Percentiles rank a stretch among this genome's conserved stretches.
These are phyloP conservation scores for Craterostigma plantagineum DNA, from an alignment of 257 asterid species.

Conservation along the genomic window DNA sequence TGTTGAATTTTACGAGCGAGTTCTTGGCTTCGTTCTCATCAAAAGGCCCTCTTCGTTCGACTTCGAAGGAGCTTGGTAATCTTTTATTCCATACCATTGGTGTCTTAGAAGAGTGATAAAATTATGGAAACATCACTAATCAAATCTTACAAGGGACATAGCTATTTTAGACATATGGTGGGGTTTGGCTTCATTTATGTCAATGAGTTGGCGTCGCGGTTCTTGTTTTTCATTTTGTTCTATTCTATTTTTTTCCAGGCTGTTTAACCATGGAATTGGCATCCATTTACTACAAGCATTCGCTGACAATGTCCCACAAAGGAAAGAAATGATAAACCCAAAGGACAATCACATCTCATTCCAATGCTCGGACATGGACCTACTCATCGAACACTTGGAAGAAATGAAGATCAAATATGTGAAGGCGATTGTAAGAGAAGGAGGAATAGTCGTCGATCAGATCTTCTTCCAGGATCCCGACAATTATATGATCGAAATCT, in stretches of 20 bases:
- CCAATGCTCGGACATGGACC: constrained; percentile 45
- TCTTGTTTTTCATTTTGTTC: background rate
- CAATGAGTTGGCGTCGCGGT: no score
- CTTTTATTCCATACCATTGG: no score
- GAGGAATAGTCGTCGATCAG: constrained; percentile 73
- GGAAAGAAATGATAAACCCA: constrained; percentile 42
- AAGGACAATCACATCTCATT: constrained; percentile 79
- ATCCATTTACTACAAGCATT: constrained; percentile 53
- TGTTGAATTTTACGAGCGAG: constrained; percentile 34
- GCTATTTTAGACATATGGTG: no score
- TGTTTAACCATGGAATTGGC: constrained; percentile 79
- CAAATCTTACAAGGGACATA: no score
- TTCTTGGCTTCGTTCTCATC: constrained; percentile 49
- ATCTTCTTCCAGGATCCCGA: constrained; percentile 84
- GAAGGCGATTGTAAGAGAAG: constrained; percentile 51
- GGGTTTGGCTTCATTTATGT: no score
- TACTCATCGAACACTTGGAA: constrained; percentile 23
- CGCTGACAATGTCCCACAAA: constrained; percentile 3
- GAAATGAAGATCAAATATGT: constrained; percentile 49
- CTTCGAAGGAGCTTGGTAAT: constrained; percentile 82
- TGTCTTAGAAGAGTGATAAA: no score
- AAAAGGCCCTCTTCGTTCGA: constrained; percentile 62
- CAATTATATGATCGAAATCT: constrained; percentile 71
- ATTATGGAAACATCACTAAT: no score
- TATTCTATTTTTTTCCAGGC: constrained; percentile 25